Conservation (phyloP, 148 eudicot genomes). For the Salicornia ramosissima region DNA sequence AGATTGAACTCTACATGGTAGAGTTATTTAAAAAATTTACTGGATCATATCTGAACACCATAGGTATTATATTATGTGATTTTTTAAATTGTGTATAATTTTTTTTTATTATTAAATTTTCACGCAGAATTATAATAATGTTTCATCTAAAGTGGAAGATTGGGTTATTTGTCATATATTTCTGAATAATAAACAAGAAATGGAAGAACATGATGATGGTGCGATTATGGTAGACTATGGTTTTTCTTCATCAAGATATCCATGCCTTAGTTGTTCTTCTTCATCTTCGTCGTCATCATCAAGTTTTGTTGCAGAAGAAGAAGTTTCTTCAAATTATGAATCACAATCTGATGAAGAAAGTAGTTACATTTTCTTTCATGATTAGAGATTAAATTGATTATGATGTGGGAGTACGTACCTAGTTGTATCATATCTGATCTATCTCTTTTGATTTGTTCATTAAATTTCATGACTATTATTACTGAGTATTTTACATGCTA, state of each 20-base stretch:
- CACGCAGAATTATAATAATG: conserved; percentile 21
- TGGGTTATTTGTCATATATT: conserved; percentile 55
- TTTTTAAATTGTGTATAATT: neutral
- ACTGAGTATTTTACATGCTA: neutral
- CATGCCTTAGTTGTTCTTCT: conserved; percentile 28
- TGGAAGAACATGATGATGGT: conserved; percentile 17
- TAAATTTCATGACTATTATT: neutral
- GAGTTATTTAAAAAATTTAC: too few relatives aligned
- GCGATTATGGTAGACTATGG: neutral
- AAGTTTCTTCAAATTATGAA: conserved; percentile 27
- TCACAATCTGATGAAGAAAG: conserved; percentile 22
- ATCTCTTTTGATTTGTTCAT: neutral
- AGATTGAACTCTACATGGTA: too few relatives aligned
- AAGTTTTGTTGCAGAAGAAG: conserved; percentile 27
- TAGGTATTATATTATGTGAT: too few relatives aligned
- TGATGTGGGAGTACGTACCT: neutral
- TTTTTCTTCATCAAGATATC: neutral
- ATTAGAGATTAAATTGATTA: neutral
- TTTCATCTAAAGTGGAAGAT: conserved; percentile 27
- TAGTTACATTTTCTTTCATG: conserved; percentile 4
- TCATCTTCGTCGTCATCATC: conserved; percentile 39
- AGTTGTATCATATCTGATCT: too few relatives aligned
- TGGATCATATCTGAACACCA: too few relatives aligned
- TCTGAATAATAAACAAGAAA: conserved; percentile 27
- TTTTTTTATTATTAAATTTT: neutral